Conservation (phyloP, 805 yeast species). For the Candida glaebosa region DNA sequence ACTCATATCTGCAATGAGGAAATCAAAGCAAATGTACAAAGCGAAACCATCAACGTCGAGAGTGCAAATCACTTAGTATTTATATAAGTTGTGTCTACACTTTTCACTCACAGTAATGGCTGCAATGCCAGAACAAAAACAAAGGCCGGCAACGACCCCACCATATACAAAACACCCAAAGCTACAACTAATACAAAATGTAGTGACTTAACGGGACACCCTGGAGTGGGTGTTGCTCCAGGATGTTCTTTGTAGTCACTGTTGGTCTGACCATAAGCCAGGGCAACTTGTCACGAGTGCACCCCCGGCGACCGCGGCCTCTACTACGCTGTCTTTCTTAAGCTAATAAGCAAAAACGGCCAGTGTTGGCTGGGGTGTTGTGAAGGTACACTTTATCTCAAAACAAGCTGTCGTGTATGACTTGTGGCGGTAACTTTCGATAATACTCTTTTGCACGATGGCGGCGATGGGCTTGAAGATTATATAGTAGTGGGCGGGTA, state of each 20-base stretch:
- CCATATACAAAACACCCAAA: no score
- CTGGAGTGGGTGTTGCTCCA: slow-evolving; percentile 30
- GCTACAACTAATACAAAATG: no score
- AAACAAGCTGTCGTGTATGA: slow-evolving; percentile 26
- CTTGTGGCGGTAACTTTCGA: slow-evolving; percentile 40
- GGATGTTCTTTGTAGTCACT: slow-evolving; percentile 41
- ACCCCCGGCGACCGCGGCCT: slow-evolving; percentile 10
- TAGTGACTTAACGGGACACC: slow-evolving; percentile 47
- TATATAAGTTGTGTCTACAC: no score
- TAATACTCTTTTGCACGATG: slow-evolving; percentile 9
- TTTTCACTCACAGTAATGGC: no score
- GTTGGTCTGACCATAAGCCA: slow-evolving; percentile 35
- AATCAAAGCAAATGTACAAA: no score
- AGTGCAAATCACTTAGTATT: no score
- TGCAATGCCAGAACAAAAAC: no score
- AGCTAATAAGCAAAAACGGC: slow-evolving; percentile 35
- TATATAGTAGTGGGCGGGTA: slow-evolving; percentile 15
- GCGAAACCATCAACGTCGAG: no score
- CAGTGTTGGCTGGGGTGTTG: background rate
- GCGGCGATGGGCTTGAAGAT: slow-evolving; percentile 8
- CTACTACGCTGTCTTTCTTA: slow-evolving; percentile 27
- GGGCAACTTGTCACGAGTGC: slow-evolving; percentile 20
- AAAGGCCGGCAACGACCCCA: no score
- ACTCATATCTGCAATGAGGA: no score
- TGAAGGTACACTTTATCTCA: background rate